A percentile compares a stretch with the other conserved stretches of the same genome.
Conservation (phyloP, 2,329 filamentous ascomycete species). For the Spiromastix sp. region DNA sequence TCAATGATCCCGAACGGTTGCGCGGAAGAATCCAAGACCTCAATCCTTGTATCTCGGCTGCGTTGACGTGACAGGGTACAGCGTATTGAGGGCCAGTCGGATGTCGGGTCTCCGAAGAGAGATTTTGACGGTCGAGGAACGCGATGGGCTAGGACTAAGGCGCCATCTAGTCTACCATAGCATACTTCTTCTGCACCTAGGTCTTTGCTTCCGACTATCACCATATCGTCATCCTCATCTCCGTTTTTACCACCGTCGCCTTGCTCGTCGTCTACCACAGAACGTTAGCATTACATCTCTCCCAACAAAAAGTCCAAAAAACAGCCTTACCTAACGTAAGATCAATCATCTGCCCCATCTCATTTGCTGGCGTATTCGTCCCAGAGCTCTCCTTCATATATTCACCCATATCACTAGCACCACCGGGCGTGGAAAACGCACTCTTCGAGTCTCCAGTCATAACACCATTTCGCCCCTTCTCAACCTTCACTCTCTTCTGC, state of each 20-base stretch:
- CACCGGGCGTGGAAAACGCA: conserved; percentile 18
- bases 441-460: conserved; percentile 33
- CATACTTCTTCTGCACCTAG: conserved; percentile 63
- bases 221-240: conserved; percentile 29
- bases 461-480: conserved; percentile 30
- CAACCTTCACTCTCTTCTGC: conserved; percentile 54
- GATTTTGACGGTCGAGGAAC: conserved; percentile 52
- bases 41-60: conserved; percentile 51
- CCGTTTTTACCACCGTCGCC: conserved; percentile 27
- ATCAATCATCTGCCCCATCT: conserved; percentile 42
- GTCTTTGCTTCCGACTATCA: conserved; percentile 44
- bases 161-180: conserved; percentile 64
- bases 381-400: conserved; percentile 55
- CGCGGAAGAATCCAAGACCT: conserved; percentile 62
- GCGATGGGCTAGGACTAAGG: conserved; percentile 54
- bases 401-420: conserved; percentile 47
- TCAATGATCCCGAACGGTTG: conserved; percentile 70
- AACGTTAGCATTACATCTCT: background rate
- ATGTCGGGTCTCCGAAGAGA: conserved; percentile 41
- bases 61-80: conserved; percentile 54
- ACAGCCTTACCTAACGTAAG: conserved; percentile 30
- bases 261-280: background rate
- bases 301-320: background rate
- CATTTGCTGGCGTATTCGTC: conserved; percentile 29
- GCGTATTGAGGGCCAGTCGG: conserved; percentile 64